phyloP scores from a whole-genome alignment of 768 basidiomycete genomes.

The Hericium coralloides region DNA sequence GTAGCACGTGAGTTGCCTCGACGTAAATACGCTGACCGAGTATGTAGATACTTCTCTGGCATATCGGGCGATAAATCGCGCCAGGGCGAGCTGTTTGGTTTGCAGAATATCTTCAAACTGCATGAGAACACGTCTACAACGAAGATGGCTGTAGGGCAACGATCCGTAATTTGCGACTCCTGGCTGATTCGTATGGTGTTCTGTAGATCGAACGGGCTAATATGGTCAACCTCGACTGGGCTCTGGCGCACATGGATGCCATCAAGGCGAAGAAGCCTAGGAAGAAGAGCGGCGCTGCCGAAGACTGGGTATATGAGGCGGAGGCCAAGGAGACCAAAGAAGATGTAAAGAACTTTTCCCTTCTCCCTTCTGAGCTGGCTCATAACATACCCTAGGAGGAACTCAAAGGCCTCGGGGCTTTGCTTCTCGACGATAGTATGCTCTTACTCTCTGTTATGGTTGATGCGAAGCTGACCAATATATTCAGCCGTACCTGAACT shows the following conservation, averaged over 20 bases:
- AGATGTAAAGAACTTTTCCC: constrained; percentile 4
- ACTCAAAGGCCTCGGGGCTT: constrained; percentile 46
- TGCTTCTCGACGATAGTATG: constrained; percentile 30
- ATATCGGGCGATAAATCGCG: constrained; percentile 68
- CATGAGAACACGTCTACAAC: constrained; percentile 64
- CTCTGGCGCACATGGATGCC: constrained; percentile 55
- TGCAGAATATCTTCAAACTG: constrained; percentile 78
- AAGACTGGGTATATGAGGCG: constrained; percentile 37
- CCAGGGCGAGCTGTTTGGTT: constrained; percentile 79
- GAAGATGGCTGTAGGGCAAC: constrained; percentile 52
- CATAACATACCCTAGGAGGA: constrained; percentile 23
- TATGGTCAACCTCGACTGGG: constrained; percentile 73
- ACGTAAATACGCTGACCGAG: background rate
- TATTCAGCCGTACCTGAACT: constrained; percentile 23
- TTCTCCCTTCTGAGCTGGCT: background rate
- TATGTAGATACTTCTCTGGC: constrained; percentile 64
- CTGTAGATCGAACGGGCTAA: constrained; percentile 70
- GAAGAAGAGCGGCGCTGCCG: constrained; percentile 18
- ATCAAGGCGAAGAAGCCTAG: constrained; percentile 19
- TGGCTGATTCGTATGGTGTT: background rate
- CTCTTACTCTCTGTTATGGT: background rate
- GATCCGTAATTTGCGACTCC: background rate
- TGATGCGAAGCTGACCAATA: constrained; percentile 18
- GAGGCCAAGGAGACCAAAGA: constrained; percentile 35
- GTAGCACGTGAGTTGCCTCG: background rate